Conservation (phyloP, 139 green algal species). For the Volvox africanus region DNA sequence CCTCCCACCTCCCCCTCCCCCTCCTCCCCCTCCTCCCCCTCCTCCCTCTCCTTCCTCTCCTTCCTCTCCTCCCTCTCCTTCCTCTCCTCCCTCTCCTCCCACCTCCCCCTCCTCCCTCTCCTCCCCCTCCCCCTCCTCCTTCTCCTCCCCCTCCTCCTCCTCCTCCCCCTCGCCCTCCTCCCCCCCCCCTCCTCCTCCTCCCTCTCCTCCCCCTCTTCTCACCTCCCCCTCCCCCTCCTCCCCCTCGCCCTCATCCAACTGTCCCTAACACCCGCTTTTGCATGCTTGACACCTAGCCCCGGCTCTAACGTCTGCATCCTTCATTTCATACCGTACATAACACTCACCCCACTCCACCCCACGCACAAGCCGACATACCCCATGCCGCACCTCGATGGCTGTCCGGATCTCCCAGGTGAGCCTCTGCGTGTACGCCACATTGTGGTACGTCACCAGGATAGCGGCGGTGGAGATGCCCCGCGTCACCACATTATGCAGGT, state of each 20-base stretch:
- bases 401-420: slow-evolving; percentile 54
- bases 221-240: neutral
- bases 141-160: neutral
- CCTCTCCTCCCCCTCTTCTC: neutral
- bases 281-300: no score
- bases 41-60: neutral
- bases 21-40: neutral
- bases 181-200: neutral
- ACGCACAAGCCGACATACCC: neutral
- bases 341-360: neutral
- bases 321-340: no score
- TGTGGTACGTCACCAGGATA: slow-evolving; percentile 91
- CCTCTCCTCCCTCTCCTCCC: neutral
- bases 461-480: slow-evolving; percentile 77
- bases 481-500: slow-evolving; percentile 86
- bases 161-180: neutral
- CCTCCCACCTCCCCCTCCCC: no score
- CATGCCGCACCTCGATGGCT: slow-evolving; percentile 47
- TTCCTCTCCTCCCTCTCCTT: neutral
- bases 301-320: no score
- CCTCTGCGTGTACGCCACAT: slow-evolving; percentile 91
- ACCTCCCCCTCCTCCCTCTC: neutral
- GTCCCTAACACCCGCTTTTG: no score
- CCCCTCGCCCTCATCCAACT: neutral
- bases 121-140: neutral